These are phyloP conservation scores for Cercospora sp. DNA, from an alignment of 2,329 filamentous ascomycete genomes.

Conservation along the genomic window DNA sequence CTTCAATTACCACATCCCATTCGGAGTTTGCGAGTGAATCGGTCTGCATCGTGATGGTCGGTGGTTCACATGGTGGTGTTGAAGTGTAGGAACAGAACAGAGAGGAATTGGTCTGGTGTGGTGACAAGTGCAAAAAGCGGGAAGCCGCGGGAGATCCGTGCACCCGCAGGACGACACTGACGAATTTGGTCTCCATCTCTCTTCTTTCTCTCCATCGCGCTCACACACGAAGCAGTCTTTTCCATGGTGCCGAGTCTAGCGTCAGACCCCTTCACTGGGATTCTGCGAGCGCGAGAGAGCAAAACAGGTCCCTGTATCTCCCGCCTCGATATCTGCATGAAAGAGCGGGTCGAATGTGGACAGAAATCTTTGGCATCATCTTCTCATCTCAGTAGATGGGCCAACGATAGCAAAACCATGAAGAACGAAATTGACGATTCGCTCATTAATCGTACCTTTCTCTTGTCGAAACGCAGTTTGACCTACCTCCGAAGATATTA, in stretches of 20 bases:
- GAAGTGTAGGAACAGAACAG: neutral
- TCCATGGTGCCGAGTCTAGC: conserved; percentile 29
- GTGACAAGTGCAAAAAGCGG: conserved; percentile 2
- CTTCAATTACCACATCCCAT: conserved; percentile 57
- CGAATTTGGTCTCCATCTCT: conserved; percentile 13
- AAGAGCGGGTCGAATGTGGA: conserved; percentile 48
- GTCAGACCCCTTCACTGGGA: conserved; percentile 48
- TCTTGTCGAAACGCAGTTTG: neutral
- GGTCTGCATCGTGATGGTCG: conserved; percentile 37
- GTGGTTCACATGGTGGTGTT: conserved; percentile 12
- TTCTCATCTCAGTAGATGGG: neutral
- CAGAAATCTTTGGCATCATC: conserved; percentile 6
- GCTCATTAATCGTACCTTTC: neutral
- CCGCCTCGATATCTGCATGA: conserved; percentile 52
- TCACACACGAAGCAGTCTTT: conserved; percentile 31
- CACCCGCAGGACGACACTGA: neutral
- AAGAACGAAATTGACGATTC: neutral
- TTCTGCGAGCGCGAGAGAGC: conserved; percentile 47
- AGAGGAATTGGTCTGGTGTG: neutral
- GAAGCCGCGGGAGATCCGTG: conserved; percentile 13
- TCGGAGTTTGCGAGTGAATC: conserved; percentile 53
- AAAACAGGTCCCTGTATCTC: conserved; percentile 53
- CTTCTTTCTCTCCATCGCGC: conserved; percentile 36
- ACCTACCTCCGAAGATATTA: neutral
- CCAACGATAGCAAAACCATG: neutral